Conservation (phyloP, 139 green algal species). For the Coelastrella sp. region DNA sequence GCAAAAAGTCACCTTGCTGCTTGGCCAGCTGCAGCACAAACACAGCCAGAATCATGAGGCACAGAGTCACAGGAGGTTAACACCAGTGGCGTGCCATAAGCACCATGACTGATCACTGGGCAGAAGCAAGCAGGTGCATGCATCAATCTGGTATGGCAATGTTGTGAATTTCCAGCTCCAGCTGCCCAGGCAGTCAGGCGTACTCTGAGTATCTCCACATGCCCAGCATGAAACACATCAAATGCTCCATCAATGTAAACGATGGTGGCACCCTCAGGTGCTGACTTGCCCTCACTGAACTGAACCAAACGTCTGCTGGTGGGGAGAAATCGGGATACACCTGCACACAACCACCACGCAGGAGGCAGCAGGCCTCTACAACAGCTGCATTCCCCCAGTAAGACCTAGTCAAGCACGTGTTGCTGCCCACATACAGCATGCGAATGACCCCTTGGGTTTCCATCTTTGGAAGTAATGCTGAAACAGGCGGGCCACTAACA, state of each 20-base stretch:
- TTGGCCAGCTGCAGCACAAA: slow-evolving; percentile 70
- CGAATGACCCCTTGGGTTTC: too few relatives aligned
- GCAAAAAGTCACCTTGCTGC: slow-evolving; percentile 92
- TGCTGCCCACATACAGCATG: too few relatives aligned
- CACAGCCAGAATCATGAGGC: neutral
- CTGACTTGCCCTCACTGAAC: slow-evolving; percentile 80
- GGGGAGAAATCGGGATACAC: slow-evolving; percentile 90
- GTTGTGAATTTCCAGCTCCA: neutral
- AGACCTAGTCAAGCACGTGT: too few relatives aligned
- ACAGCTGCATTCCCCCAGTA: too few relatives aligned
- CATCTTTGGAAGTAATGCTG: too few relatives aligned
- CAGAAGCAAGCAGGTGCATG: neutral
- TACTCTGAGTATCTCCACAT: slow-evolving; percentile 93
- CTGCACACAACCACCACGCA: neutral
- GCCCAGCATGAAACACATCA: slow-evolving; percentile 97
- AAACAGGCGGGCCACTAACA: neutral
- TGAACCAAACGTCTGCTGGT: slow-evolving; percentile 94
- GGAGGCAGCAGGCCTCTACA: too few relatives aligned
- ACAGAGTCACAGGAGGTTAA: neutral
- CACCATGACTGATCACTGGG: neutral
- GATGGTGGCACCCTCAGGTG: slow-evolving; percentile 73
- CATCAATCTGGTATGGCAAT: neutral
- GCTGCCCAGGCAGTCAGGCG: neutral
- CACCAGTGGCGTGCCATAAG: neutral
- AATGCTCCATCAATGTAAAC: slow-evolving; percentile 99